phyloP scores from a whole-genome alignment of 371 early-diverging fungal genomes.

The Apophysomyces ossiformis region DNA sequence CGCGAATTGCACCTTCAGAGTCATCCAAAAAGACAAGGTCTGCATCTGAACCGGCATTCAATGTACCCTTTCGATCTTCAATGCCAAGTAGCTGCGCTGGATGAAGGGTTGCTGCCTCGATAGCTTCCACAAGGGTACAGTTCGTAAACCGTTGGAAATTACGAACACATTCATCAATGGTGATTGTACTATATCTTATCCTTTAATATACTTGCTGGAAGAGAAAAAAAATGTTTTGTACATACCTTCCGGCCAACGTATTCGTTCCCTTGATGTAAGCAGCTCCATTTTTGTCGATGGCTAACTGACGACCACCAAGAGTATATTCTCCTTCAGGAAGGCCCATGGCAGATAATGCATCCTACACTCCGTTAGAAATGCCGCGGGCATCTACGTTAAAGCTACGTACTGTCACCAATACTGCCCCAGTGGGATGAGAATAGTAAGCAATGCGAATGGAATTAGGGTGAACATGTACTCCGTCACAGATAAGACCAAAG shows the following conservation, averaged over 20 bases:
- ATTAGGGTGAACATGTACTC: slow-evolving; percentile 83
- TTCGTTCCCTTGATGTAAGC: slow-evolving; percentile 74
- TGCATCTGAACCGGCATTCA: slow-evolving; percentile 75
- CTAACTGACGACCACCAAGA: slow-evolving; percentile 60
- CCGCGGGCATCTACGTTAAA: neutral
- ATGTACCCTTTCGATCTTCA: slow-evolving; percentile 68
- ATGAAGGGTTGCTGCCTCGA: slow-evolving; percentile 82
- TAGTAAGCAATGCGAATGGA: slow-evolving; percentile 83
- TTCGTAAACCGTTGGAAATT: slow-evolving; percentile 78
- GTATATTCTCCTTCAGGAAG: slow-evolving; percentile 69
- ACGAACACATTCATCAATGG: slow-evolving; percentile 73
- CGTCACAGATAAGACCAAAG: slow-evolving; percentile 84
- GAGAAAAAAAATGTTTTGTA: neutral
- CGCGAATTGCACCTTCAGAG: slow-evolving; percentile 47
- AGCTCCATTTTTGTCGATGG: slow-evolving; percentile 52
- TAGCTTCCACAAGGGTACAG: slow-evolving; percentile 74
- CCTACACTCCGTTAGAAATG: slow-evolving; percentile 21
- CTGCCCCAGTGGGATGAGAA: slow-evolving; percentile 75
- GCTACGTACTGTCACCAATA: slow-evolving; percentile 62
- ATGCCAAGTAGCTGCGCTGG: slow-evolving; percentile 77
- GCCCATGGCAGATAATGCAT: slow-evolving; percentile 76
- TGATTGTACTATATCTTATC: slow-evolving; percentile 53
- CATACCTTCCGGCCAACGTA: slow-evolving; percentile 66
- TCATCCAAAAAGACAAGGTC: slow-evolving; percentile 75
- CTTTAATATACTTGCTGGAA: slow-evolving; percentile 22